Conservation (phyloP, 2,329 filamentous ascomycete species). For the Tolypocladium ovalisporum region DNA sequence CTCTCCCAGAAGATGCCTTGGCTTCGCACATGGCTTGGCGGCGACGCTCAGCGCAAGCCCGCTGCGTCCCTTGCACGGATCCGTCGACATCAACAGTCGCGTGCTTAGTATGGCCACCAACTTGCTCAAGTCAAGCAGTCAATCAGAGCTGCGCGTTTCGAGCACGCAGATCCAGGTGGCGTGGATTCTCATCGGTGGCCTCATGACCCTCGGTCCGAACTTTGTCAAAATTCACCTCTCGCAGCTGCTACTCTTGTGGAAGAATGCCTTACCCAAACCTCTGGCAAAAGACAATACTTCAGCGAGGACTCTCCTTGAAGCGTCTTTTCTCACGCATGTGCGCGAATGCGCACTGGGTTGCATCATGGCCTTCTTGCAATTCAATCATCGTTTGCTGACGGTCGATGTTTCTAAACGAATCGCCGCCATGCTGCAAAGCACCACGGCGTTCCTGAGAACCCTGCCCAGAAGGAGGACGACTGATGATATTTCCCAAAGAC, state of each 20-base stretch:
- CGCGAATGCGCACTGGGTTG: slow-evolving; percentile 88
- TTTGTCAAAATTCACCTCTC: slow-evolving; percentile 98
- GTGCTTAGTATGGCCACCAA: slow-evolving; percentile 87
- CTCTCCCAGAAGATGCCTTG: slow-evolving; percentile 73
- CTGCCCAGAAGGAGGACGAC: slow-evolving; percentile 74
- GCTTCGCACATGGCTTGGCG: slow-evolving; percentile 84
- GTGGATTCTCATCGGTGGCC: slow-evolving; percentile 90
- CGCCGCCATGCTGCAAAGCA: slow-evolving; percentile 90
- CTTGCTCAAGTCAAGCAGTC: slow-evolving; percentile 82
- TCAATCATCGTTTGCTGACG: slow-evolving; percentile 83
- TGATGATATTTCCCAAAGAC: slow-evolving; percentile 74
- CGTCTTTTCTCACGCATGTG: slow-evolving; percentile 88
- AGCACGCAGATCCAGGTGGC: slow-evolving; percentile 95
- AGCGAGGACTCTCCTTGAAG: slow-evolving; percentile 73
- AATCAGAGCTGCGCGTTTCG: slow-evolving; percentile 81
- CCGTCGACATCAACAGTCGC: slow-evolving; percentile 87
- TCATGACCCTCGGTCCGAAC: slow-evolving; percentile 94
- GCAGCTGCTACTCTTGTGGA: slow-evolving; percentile 88
- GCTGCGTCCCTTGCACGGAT: slow-evolving; percentile 81
- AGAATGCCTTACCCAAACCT: slow-evolving; percentile 90
- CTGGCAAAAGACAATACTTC: slow-evolving; percentile 85
- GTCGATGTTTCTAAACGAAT: slow-evolving; percentile 90
- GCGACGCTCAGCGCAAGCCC: slow-evolving; percentile 85
- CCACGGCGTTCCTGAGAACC: slow-evolving; percentile 76
- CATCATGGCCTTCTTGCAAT: slow-evolving; percentile 84